Evolutionary conservation across 805 yeast species (phyloP).

Genomic region (Kuraishia cidri): DNA sequence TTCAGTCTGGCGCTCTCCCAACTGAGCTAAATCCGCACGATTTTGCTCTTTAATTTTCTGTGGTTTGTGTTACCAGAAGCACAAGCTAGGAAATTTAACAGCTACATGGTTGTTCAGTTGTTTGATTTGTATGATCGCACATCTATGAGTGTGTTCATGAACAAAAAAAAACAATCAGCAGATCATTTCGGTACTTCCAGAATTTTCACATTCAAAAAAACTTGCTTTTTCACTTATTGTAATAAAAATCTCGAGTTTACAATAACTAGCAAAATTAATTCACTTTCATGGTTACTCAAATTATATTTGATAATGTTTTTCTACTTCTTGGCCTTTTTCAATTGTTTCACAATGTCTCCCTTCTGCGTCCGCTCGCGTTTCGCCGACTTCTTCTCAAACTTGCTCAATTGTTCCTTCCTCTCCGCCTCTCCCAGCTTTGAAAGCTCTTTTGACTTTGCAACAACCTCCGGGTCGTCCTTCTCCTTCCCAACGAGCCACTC

Average conservation of each 20-base stretch:
- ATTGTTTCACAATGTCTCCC: neutral
- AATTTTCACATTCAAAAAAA: neutral
- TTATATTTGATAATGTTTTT: too few relatives aligned
- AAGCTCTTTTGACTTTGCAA: slow-evolving; percentile 37
- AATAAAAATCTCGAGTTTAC: neutral
- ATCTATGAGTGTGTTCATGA: too few relatives aligned
- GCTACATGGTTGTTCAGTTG: neutral
- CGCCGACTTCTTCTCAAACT: slow-evolving; percentile 48
- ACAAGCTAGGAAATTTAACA: neutral
- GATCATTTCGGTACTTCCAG: neutral
- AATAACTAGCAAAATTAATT: too few relatives aligned
- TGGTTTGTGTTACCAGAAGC: neutral
- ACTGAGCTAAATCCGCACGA: slow-evolving; percentile 8
- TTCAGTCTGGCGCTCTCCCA: slow-evolving; percentile 10
- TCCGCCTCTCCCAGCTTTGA: slow-evolving; percentile 56
- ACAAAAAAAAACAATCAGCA: too few relatives aligned
- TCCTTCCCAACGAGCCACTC: slow-evolving; percentile 68
- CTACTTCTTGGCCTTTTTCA: slow-evolving; percentile 1
- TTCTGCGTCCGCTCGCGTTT: slow-evolving; percentile 6
- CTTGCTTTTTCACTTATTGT: neutral
- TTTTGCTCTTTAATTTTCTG: neutral
- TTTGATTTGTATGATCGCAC: too few relatives aligned
- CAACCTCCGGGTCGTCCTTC: slow-evolving; percentile 45
- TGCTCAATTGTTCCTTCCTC: slow-evolving; percentile 58
- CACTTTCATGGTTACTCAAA: too few relatives aligned